These are phyloP conservation scores for Borovskyia barvae DNA, from an alignment of 208 protist species.

Conservation along the genomic window DNA sequence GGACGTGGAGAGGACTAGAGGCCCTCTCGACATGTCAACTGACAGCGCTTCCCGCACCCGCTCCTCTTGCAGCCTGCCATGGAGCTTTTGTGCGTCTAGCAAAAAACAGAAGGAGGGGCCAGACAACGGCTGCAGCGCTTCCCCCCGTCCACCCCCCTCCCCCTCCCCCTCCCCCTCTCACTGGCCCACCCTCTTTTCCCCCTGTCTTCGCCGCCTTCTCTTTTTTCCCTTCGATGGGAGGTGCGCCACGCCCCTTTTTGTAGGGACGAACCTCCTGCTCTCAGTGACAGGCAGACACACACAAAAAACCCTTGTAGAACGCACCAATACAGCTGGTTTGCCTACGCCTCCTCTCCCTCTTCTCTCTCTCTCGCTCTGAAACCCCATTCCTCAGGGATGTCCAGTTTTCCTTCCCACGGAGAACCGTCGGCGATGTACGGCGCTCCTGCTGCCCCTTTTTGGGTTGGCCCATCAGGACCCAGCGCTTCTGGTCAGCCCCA, in stretches of 20 bases:
- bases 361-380: neutral
- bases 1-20: too few relatives aligned
- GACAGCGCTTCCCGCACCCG: too few relatives aligned
- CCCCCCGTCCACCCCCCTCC: neutral
- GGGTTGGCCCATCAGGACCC: too few relatives aligned
- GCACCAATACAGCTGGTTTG: too few relatives aligned
- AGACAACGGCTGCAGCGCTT: neutral
- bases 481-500: neutral
- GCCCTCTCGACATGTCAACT: too few relatives aligned
- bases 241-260: too few relatives aligned
- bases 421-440: neutral
- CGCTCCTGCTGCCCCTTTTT: neutral
- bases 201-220: neutral
- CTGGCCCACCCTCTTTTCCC: neutral
- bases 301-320: too few relatives aligned
- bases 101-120: neutral
- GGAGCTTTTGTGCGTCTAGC: neutral
- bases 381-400: too few relatives aligned
- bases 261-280: too few relatives aligned
- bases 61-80: too few relatives aligned
- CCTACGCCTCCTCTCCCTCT: neutral
- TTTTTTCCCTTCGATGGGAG: neutral
- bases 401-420: too few relatives aligned
- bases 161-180: neutral
- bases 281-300: too few relatives aligned